Conservation (phyloP, 108 stramenopile species). For the Aurantiochytrium sp. region DNA sequence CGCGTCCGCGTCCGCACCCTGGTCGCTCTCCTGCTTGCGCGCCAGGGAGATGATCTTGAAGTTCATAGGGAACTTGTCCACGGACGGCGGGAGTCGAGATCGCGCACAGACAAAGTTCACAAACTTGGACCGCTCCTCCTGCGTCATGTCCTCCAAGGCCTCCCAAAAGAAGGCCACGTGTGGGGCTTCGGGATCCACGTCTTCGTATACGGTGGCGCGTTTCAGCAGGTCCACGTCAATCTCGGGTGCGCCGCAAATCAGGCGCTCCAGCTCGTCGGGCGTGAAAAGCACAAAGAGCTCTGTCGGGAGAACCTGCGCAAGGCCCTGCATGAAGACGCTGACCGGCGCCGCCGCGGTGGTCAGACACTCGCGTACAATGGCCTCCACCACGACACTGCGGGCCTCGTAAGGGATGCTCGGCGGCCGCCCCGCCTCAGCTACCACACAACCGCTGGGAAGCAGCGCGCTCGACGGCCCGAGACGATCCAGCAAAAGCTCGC, state of each 20-base stretch:
- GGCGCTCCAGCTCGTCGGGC: constrained; percentile 52
- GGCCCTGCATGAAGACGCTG: constrained; percentile 46
- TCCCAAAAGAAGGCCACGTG: constrained; percentile 54
- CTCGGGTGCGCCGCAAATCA: constrained; percentile 53
- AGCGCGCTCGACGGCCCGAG: neutral
- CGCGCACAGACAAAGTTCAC: constrained; percentile 96
- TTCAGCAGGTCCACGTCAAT: constrained; percentile 54
- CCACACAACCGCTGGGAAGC: neutral
- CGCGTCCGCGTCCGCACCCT: constrained; percentile 30
- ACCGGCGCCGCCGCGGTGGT: neutral
- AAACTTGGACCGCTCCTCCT: constrained; percentile 76
- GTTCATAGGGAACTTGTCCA: constrained; percentile 71
- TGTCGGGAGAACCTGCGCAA: constrained; percentile 51
- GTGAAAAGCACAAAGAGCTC: constrained; percentile 58
- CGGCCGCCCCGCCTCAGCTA: neutral
- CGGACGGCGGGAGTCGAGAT: constrained; percentile 74
- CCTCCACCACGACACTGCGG: neutral
- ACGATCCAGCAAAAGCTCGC: constrained; percentile 24
- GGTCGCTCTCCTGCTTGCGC: neutral
- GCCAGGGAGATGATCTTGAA: constrained; percentile 54
- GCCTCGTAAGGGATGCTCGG: neutral
- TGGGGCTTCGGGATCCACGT: constrained; percentile 33
- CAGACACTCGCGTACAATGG: neutral
- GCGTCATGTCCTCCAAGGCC: constrained; percentile 69
- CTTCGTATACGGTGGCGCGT: constrained; percentile 54